phyloP scores from a whole-genome alignment of 176 grass and related monocot species.

The Olyra latifolia region DNA sequence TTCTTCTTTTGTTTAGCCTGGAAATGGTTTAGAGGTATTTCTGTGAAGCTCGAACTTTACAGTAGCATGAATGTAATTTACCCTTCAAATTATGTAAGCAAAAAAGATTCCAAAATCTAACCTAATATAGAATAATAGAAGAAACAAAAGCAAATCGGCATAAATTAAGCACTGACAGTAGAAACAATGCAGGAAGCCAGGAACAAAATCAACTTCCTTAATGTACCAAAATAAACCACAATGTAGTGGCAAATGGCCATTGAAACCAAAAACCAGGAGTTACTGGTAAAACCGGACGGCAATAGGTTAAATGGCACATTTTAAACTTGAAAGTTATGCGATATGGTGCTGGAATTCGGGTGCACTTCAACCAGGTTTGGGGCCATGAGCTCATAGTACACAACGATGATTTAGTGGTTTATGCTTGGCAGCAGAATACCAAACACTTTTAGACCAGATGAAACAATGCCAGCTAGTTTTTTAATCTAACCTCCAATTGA shows the following conservation, averaged over 20 bases:
- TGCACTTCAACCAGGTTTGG: conserved; percentile 2
- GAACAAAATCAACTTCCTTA: conserved; percentile 16
- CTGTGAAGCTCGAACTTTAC: too few species aligned
- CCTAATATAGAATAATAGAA: conserved; percentile 13
- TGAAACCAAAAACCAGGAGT: not conserved
- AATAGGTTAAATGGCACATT: not conserved
- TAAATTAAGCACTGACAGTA: not conserved
- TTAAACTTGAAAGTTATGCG: not conserved
- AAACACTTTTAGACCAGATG: not conserved
- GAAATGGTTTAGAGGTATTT: not conserved
- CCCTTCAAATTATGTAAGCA: not conserved
- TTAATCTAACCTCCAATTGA: not conserved
- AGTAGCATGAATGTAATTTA: too few species aligned
- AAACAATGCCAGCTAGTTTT: not conserved
- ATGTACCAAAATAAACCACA: not conserved
- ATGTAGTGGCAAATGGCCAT: not conserved
- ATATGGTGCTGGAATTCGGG: not conserved
- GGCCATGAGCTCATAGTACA: not conserved
- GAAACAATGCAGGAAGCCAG: not conserved
- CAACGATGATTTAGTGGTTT: not conserved
- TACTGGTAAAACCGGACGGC: not conserved
- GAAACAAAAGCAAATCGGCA: not conserved
- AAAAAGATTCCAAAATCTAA: not conserved
- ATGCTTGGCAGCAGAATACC: not conserved
- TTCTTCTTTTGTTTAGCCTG: conserved; percentile 82